Conservation (phyloP, 345 rosid genomes). For the Physaria fendleri region DNA sequence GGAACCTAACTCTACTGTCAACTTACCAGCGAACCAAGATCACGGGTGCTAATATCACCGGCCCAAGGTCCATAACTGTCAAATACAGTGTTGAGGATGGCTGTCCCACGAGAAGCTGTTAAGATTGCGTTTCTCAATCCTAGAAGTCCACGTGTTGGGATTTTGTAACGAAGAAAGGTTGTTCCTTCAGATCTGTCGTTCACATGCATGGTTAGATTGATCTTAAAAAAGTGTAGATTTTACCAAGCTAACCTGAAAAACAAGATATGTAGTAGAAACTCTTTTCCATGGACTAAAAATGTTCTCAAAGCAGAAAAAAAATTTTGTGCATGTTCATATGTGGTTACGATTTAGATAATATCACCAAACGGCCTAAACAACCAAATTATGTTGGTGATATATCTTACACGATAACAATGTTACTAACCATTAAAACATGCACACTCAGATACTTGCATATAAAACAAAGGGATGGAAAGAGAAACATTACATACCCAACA, state of each 20-base stretch:
- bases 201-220: conserved; percentile 13
- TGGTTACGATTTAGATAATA: not conserved
- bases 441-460: not conserved
- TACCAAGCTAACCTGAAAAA: not conserved
- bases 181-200: conserved; percentile 79
- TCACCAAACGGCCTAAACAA: conserved; percentile 3
- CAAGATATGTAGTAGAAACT: not conserved
- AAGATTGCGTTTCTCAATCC: conserved; percentile 93
- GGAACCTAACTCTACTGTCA: conserved; percentile 9
- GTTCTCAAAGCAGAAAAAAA: not conserved
- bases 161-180: conserved; percentile 65
- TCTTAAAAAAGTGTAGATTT: not conserved
- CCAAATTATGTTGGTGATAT: not conserved
- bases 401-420: not conserved
- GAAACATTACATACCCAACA: conserved; percentile 47
- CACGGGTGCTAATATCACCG: conserved; percentile 80
- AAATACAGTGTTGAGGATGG: conserved; percentile 80
- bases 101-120: conserved; percentile 97
- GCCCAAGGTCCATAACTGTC: conserved; percentile 94
- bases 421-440: not conserved
- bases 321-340: not conserved
- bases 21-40: conserved; percentile 90
- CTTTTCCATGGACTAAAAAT: not conserved
- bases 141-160: conserved; percentile 97
- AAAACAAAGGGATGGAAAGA: conserved; percentile 9